phyloP scores from a whole-genome alignment of 2,329 filamentous ascomycete genomes.

The Alternaria gansuensis region DNA sequence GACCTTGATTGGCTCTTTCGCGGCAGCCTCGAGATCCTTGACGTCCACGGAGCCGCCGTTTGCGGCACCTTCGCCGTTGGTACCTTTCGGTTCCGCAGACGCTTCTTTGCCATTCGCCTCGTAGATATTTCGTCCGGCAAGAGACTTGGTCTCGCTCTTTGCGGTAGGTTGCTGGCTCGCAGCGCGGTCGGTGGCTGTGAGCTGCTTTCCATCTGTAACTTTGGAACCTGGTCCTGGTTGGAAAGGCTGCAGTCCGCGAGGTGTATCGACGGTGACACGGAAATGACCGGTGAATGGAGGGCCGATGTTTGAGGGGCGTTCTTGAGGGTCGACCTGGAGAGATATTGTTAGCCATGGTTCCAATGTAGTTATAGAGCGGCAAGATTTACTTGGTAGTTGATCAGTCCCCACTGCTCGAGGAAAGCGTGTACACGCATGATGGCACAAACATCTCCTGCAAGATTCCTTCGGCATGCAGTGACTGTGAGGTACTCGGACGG shows the following conservation, averaged over 20 bases:
- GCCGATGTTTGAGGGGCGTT: constrained; percentile 91
- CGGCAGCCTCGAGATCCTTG: constrained; percentile 68
- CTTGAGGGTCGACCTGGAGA: constrained; percentile 90
- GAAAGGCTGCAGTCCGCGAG: constrained; percentile 91
- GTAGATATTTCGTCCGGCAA: constrained; percentile 94
- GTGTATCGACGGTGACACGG: constrained; percentile 93
- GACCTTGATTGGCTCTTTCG: constrained; percentile 70
- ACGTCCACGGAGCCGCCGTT: constrained; percentile 75
- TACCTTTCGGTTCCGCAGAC: constrained; percentile 67
- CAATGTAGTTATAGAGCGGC: neutral
- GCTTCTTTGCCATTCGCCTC: constrained; percentile 90
- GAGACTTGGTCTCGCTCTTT: constrained; percentile 88
- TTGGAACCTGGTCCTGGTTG: constrained; percentile 83
- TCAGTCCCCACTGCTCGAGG: constrained; percentile 97
- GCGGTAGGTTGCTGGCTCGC: constrained; percentile 70
- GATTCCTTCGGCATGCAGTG: constrained; percentile 91
- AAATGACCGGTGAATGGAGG: constrained; percentile 98
- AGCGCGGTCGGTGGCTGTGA: constrained; percentile 74
- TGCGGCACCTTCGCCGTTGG: constrained; percentile 69
- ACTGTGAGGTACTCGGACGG: constrained; percentile 96
- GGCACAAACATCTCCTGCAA: constrained; percentile 96
- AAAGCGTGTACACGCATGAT: constrained; percentile 99
- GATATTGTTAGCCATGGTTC: constrained; percentile 12
- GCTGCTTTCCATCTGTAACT: constrained; percentile 67
- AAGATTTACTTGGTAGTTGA: constrained; percentile 89